Evolutionary conservation across 106 monocot species (phyloP).

Genomic region (Allium sativum): DNA sequence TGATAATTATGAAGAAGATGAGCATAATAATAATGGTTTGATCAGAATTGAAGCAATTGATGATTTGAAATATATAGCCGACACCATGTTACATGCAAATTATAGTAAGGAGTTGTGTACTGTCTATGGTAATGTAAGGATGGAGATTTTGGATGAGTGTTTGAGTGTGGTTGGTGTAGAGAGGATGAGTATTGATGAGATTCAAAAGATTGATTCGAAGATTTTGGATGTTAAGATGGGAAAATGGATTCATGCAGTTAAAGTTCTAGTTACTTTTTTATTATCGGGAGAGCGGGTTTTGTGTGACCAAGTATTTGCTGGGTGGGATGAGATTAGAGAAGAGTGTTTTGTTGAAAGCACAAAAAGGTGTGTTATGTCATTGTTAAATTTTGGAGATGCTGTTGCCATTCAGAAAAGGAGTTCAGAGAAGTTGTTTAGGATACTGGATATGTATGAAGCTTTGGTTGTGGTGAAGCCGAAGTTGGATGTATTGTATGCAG

Average conservation of each 20-base stretch:
- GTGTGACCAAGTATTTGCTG: conserved; percentile 41
- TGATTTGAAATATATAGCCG: conserved; percentile 40
- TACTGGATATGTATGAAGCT: conserved; percentile 88
- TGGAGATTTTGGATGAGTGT: conserved; percentile 34
- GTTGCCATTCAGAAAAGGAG: conserved; percentile 36
- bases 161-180: conserved; percentile 28
- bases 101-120: conserved; percentile 10
- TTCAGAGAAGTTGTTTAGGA: conserved; percentile 68
- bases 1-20: conserved; percentile 1
- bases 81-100: conserved; percentile 3
- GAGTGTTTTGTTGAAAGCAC: conserved; percentile 53
- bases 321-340: conserved; percentile 17
- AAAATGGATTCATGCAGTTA: conserved; percentile 55
- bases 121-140: conserved; percentile 8
- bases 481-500: conserved; percentile 23
- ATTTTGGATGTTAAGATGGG: conserved; percentile 58
- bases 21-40: conserved; percentile 10
- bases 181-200: conserved; percentile 42
- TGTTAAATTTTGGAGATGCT: conserved; percentile 56
- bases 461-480: conserved; percentile 26
- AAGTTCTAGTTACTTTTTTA: conserved; percentile 27
- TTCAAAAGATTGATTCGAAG: conserved; percentile 40
- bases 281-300: conserved; percentile 42
- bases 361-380: conserved; percentile 55
- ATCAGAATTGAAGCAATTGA: conserved; percentile 24